Percentiles rank a stretch among this genome's conserved stretches.
These are phyloP conservation scores for Epicoccum nigrum DNA, from an alignment of 2,329 filamentous ascomycete genomes.

Conservation along the genomic window DNA sequence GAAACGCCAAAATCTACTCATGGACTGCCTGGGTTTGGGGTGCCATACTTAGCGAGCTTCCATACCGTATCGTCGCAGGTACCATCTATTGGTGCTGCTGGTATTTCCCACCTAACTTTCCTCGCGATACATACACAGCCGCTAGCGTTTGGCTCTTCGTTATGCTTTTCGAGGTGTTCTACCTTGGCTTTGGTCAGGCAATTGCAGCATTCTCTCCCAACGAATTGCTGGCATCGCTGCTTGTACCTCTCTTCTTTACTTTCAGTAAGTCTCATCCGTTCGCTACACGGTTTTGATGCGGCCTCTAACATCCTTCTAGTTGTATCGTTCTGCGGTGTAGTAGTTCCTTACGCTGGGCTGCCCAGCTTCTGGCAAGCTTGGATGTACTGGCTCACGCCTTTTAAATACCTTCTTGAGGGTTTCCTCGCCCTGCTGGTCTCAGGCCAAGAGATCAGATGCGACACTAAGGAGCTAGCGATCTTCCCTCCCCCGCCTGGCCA, in stretches of 20 bases:
- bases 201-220: constrained; percentile 72
- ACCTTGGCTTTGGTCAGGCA: constrained; percentile 68
- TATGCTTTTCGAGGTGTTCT: constrained; percentile 70
- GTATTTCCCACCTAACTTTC: constrained; percentile 63
- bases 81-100: constrained; percentile 64
- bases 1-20: constrained; percentile 79
- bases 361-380: constrained; percentile 67
- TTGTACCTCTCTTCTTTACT: constrained; percentile 73
- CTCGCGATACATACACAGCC: constrained; percentile 61
- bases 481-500: constrained; percentile 65
- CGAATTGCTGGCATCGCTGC: constrained; percentile 67
- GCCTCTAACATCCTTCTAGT: constrained; percentile 44
- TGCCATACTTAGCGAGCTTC: constrained; percentile 71
- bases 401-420: constrained; percentile 69
- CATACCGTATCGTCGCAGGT: constrained; percentile 70
- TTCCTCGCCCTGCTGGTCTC: constrained; percentile 64
- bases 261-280: constrained; percentile 48
- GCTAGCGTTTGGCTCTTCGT: constrained; percentile 69
- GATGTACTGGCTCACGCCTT: constrained; percentile 65
- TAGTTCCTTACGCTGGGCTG: constrained; percentile 70
- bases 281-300: background rate
- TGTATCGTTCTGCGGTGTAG: constrained; percentile 75
- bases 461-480: constrained; percentile 62
- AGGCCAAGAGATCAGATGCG: constrained; percentile 62
- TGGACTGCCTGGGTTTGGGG: constrained; percentile 74